These are phyloP conservation scores for Amylostereum chailletii DNA, from an alignment of 1,284 basidiomycete species.

Conservation along the genomic window DNA sequence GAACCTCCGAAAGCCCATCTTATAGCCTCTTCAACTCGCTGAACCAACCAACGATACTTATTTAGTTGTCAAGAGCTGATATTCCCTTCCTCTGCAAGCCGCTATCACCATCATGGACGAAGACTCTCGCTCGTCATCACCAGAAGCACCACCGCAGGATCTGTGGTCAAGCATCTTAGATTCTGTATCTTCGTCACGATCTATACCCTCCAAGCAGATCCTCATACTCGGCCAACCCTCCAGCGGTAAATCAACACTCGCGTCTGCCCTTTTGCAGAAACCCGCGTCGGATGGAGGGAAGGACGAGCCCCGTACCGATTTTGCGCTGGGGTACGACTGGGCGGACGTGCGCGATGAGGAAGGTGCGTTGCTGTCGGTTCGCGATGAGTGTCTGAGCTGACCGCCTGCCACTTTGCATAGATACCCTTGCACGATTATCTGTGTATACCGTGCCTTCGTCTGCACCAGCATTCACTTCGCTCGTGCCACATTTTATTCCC, in stretches of 20 bases:
- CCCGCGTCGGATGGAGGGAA: conserved; percentile 43
- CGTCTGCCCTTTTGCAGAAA: conserved; percentile 64
- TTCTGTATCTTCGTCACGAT: conserved; percentile 77
- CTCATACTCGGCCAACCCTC: conserved; percentile 72
- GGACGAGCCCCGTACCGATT: conserved; percentile 50
- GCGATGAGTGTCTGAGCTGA: background rate
- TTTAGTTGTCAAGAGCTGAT: no score
- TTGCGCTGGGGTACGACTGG: conserved; percentile 85
- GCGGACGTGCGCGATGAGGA: conserved; percentile 82
- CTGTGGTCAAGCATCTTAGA: conserved; percentile 89
- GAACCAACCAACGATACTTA: no score
- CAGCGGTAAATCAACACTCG: conserved; percentile 70
- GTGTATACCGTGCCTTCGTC: conserved; percentile 86
- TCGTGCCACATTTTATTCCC: conserved; percentile 82
- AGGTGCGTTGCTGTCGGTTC: conserved; percentile 40
- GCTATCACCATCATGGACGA: conserved; percentile 21
- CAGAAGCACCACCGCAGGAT: conserved; percentile 67
- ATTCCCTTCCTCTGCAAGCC: no score
- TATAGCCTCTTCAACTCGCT: no score
- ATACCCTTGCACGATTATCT: conserved; percentile 79
- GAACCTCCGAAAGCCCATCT: background rate
- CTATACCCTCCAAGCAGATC: conserved; percentile 81
- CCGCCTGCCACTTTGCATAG: conserved; percentile 27
- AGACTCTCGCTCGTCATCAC: conserved; percentile 51
- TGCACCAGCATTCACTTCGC: conserved; percentile 57